phyloP scores from a whole-genome alignment of 2,329 filamentous ascomycete species.

The Plenodomus tracheiphilus region DNA sequence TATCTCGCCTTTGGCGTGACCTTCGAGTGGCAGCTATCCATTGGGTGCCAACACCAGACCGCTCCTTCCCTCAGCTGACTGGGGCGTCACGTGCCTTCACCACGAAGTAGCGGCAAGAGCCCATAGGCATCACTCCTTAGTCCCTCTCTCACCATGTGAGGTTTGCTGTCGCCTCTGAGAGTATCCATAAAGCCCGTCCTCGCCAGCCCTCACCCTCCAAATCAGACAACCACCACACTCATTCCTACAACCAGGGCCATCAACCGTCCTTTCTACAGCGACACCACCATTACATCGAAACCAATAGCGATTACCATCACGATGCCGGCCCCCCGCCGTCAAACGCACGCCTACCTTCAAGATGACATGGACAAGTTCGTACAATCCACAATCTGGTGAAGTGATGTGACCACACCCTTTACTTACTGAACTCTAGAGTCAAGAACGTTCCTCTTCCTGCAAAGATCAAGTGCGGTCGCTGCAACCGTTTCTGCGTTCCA shows the following conservation, averaged over 20 bases:
- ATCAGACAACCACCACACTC: background rate
- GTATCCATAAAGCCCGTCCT: background rate
- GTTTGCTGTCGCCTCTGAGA: background rate
- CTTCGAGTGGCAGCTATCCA: no score
- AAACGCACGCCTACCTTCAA: conserved; percentile 1
- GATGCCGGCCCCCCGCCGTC: background rate
- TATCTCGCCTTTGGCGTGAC: no score
- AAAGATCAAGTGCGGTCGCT: conserved; percentile 52
- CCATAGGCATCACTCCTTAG: background rate
- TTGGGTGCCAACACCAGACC: background rate
- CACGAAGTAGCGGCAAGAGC: background rate
- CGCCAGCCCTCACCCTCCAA: background rate
- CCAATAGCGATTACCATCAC: background rate
- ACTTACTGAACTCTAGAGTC: conserved; percentile 1
- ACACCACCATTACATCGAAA: background rate
- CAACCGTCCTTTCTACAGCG: background rate
- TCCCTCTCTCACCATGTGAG: background rate
- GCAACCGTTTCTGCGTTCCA: conserved; percentile 46
- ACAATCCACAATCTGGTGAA: background rate
- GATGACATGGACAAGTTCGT: conserved; percentile 6
- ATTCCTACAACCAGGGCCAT: background rate
- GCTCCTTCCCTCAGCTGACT: background rate
- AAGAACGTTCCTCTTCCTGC: conserved; percentile 22
- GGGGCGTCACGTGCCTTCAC: background rate
- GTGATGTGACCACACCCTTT: background rate